Conservation (phyloP, 108 stramenopile species). For the Epithemia pelagica region DNA sequence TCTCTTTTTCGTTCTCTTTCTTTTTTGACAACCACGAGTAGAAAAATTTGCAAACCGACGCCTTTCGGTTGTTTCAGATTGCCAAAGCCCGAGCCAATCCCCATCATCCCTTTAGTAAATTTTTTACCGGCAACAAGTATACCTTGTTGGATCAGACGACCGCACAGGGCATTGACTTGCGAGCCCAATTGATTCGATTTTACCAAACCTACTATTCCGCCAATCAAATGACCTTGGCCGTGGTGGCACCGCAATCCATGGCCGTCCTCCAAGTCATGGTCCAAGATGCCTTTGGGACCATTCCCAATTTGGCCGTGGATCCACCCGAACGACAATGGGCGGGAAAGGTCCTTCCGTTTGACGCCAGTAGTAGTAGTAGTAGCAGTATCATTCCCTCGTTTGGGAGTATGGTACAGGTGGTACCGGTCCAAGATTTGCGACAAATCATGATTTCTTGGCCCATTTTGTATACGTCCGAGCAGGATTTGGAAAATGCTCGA, state of each 20-base stretch:
- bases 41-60: conserved; percentile 89
- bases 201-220: conserved; percentile 85
- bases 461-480: conserved; percentile 45
- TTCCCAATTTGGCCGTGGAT: conserved; percentile 53
- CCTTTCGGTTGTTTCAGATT: conserved; percentile 82
- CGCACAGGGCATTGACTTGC: conserved; percentile 60
- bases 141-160: conserved; percentile 69
- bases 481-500: conserved; percentile 35
- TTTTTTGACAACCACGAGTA: no score
- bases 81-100: conserved; percentile 78
- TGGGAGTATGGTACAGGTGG: conserved; percentile 55
- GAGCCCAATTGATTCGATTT: conserved; percentile 85
- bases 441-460: conserved; percentile 77
- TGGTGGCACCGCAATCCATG: conserved; percentile 77
- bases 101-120: conserved; percentile 86
- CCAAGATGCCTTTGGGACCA: conserved; percentile 56
- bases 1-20: background rate
- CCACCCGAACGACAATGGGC: conserved; percentile 67
- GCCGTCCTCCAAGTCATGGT: conserved; percentile 66
- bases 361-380: conserved; percentile 17
- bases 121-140: conserved; percentile 90
- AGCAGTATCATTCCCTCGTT: conserved; percentile 49
- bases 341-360: conserved; percentile 49
- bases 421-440: conserved; percentile 73
- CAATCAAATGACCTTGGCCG: conserved; percentile 87